Conservation (phyloP, 2,329 filamentous ascomycete genomes). For the Neopestalotiopsis rosae region DNA sequence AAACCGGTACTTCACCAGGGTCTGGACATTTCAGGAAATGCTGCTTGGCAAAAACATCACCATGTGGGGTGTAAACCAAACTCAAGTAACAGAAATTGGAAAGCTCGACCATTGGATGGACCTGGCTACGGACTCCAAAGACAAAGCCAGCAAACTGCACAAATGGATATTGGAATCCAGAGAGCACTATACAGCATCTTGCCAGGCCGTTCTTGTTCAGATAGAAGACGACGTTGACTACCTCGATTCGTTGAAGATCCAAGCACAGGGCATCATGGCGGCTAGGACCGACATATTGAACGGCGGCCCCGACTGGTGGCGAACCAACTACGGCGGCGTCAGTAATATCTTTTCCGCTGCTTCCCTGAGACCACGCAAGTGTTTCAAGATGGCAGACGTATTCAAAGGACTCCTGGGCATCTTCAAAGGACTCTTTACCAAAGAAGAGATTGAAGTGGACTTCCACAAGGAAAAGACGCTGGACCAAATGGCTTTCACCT, state of each 20-base stretch:
- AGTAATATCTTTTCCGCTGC: conserved; percentile 41
- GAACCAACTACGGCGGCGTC: conserved; percentile 36
- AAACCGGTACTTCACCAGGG: conserved; percentile 30
- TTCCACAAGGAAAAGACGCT: not conserved
- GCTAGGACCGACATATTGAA: conserved; percentile 33
- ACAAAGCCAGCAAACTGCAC: conserved; percentile 22
- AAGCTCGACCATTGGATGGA: conserved; percentile 24
- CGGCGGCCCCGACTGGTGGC: conserved; percentile 38
- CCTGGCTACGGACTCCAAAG: conserved; percentile 21
- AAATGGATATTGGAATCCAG: conserved; percentile 20
- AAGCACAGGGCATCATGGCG: conserved; percentile 29
- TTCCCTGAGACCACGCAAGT: conserved; percentile 20
- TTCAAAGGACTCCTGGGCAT: conserved; percentile 34
- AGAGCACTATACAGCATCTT: conserved; percentile 16
- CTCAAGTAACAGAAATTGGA: conserved; percentile 17
- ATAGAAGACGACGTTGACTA: conserved; percentile 28
- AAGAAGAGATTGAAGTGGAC: conserved; percentile 23
- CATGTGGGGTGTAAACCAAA: conserved; percentile 21
- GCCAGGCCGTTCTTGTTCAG: conserved; percentile 27
- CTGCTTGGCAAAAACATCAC: conserved; percentile 35
- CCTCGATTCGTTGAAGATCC: conserved; percentile 24
- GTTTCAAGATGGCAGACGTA: conserved; percentile 24
- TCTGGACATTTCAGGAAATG: conserved; percentile 33
- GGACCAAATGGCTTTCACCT: conserved; percentile 31
- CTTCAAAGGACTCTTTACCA: conserved; percentile 32